Conservation (phyloP, 1,284 basidiomycete genomes). For the Ceratobasidium papillatum region DNA sequence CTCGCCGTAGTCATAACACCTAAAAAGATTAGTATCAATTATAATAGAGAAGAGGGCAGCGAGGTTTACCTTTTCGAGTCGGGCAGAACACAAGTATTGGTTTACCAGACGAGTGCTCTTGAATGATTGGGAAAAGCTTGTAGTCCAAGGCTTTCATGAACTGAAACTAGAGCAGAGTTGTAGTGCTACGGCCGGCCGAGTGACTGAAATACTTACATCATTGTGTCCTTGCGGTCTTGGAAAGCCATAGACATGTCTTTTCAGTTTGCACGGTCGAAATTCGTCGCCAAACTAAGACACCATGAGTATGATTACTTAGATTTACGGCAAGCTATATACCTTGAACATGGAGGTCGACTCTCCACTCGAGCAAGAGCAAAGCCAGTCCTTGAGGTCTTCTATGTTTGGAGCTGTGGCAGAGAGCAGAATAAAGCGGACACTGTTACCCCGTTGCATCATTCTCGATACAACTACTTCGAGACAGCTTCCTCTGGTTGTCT, state of each 20-base stretch:
- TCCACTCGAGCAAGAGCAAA: constrained; percentile 47
- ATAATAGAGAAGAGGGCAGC: neutral
- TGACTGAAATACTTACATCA: constrained; percentile 37
- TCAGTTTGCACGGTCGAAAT: constrained; percentile 85
- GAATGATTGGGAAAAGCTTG: constrained; percentile 75
- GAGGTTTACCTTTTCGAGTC: constrained; percentile 75
- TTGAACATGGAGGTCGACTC: constrained; percentile 66
- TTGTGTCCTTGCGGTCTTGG: constrained; percentile 52
- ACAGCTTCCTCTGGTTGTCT: constrained; percentile 81
- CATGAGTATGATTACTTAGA: neutral
- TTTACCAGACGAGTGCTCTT: constrained; percentile 74
- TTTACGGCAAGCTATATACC: constrained; percentile 55
- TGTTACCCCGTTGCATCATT: constrained; percentile 80
- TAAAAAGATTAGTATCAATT: constrained; percentile 49
- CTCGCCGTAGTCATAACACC: constrained; percentile 78
- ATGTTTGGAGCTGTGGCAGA: constrained; percentile 97
- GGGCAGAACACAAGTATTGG: constrained; percentile 87
- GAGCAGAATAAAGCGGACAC: constrained; percentile 84
- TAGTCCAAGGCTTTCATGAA: constrained; percentile 79
- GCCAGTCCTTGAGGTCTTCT: constrained; percentile 92
- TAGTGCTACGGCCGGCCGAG: constrained; percentile 19
- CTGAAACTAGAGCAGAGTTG: constrained; percentile 69
- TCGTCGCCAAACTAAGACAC: constrained; percentile 84
- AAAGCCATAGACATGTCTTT: constrained; percentile 72
- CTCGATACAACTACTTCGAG: constrained; percentile 92